A percentile compares a stretch with the other conserved stretches of the same genome.
These are phyloP conservation scores for Plantago rigida DNA, from an alignment of 305 asterid species.

Conservation along the genomic window DNA sequence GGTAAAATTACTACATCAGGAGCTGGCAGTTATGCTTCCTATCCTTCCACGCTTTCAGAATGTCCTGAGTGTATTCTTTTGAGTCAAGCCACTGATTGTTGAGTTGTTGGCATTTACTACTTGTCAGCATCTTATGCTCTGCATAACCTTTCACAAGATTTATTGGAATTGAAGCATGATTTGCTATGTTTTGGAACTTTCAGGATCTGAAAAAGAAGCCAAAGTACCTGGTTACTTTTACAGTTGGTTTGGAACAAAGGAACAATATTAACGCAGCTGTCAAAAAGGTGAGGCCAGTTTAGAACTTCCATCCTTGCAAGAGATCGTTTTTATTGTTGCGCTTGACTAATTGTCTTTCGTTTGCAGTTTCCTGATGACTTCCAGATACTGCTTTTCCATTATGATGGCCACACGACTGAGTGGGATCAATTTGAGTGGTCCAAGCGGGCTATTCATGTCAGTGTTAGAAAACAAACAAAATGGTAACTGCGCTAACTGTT, in stretches of 20 bases:
- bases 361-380: conserved; percentile 72
- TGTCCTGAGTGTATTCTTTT: too few relatives aligned
- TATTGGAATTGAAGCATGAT: conserved; percentile 20
- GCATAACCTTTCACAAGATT: conserved; percentile 9
- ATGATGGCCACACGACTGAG: conserved; percentile 70
- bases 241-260: conserved; percentile 71
- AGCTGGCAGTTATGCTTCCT: too few relatives aligned
- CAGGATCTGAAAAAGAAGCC: conserved; percentile 77
- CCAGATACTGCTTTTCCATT: conserved; percentile 78
- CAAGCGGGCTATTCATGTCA: conserved; percentile 60
- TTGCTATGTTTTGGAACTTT: conserved; percentile 28
- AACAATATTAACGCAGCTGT: conserved; percentile 56
- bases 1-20: too few relatives aligned
- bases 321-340: conserved; percentile 18
- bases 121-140: background rate
- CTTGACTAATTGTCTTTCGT: conserved; percentile 22
- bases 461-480: conserved; percentile 70
- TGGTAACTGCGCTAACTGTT: conserved; percentile 38
- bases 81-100: too few relatives aligned
- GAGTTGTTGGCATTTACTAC: too few relatives aligned
- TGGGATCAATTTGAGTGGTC: conserved; percentile 94
- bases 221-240: conserved; percentile 69
- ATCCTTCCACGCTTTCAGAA: background rate
- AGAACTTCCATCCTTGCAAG: conserved; percentile 14
- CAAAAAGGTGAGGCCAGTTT: conserved; percentile 50